These are phyloP conservation scores for Salix suchowensis DNA, from an alignment of 345 rosid species.

Conservation along the genomic window DNA sequence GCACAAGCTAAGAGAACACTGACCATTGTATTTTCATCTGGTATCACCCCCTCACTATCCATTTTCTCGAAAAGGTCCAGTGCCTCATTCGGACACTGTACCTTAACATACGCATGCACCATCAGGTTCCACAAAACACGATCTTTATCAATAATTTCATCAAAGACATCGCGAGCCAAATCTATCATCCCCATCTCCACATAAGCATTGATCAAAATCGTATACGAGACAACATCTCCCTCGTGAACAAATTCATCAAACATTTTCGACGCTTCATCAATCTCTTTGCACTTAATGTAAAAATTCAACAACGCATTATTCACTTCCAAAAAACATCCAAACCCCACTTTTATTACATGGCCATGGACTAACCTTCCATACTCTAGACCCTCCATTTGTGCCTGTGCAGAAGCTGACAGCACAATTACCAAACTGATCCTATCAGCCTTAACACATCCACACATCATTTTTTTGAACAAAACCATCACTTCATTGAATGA, in stretches of 20 bases:
- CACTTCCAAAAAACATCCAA: constrained; percentile 8
- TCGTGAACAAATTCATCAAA: constrained; percentile 14
- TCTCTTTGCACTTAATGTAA: constrained; percentile 19
- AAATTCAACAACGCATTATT: constrained; percentile 21
- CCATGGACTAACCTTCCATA: constrained; percentile 20
- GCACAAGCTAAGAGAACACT: constrained; percentile 26
- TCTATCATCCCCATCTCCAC: constrained; percentile 19
- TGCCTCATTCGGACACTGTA: constrained; percentile 10
- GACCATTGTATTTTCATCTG: constrained; percentile 24
- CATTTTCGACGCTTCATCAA: constrained; percentile 8
- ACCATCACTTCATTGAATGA: not conserved
- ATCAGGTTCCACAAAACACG: constrained; percentile 23
- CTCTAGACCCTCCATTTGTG: constrained; percentile 2
- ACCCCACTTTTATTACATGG: constrained; percentile 20
- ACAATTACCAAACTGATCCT: constrained; percentile 12
- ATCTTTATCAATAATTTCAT: constrained; percentile 18
- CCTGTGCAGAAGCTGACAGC: constrained; percentile 19
- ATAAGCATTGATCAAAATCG: constrained; percentile 27
- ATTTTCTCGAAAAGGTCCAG: constrained; percentile 24
- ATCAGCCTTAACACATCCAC: constrained; percentile 12
- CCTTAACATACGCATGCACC: constrained; percentile 21
- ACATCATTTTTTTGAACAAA: constrained; percentile 13
- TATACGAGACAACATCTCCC: constrained; percentile 17
- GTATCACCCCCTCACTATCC: constrained; percentile 12
- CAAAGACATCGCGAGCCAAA: constrained; percentile 17